Base-by-base conservation (phyloP, 2,329 filamentous ascomycete genomes). In the Diaporthe citri region DNA sequence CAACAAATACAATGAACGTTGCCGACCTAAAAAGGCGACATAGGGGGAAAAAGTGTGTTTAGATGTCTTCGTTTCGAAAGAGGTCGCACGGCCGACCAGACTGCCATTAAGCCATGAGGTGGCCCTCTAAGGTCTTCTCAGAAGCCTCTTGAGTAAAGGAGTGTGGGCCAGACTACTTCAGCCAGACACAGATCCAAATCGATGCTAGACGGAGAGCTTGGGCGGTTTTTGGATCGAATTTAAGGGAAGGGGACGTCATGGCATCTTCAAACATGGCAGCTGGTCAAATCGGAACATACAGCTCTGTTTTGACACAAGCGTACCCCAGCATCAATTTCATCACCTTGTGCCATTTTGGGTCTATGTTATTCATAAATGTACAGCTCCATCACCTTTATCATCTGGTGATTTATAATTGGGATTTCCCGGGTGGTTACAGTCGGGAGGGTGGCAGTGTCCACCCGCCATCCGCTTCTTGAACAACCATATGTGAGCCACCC, bases 361-460 rank as follows among this genome's bases (percentile, higher is more conserved):
- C 57, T 74, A 74, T 59, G n/a, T 22, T 64, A 43, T 67, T 67
- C 67, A 66, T 74, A 60, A 59, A 31, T 70, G n/a, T 60, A 59
- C 59, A 67, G 12, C n/a, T 8, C 52, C 71, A 6, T 22, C 34
- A 15, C 10, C 41, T 39, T 31, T 25, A 43, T 52, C 31, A 22
- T 34, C 51, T 31, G 36, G 31, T 28, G 20, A 25, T 10, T 28
- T 5, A 13, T 7, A 3, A 15, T 28, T 41, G 57, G 36, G 22
- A 7, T 3, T 25, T 43, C 28, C n/a, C 3, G 7, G 4, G 22
- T 41, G 36, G 8, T 62, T 13, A 28, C 41, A 9, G 12, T 41
- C 22, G n/a, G 57, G 36, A 41, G 34, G 36, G 22, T 60, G 22
- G 10, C 9, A 60, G 12, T 25, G 36, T 3, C 22, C 34, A 31